phyloP scores from a whole-genome alignment of 2,329 filamentous ascomycete species.

The Sporothrix euskadiensis region DNA sequence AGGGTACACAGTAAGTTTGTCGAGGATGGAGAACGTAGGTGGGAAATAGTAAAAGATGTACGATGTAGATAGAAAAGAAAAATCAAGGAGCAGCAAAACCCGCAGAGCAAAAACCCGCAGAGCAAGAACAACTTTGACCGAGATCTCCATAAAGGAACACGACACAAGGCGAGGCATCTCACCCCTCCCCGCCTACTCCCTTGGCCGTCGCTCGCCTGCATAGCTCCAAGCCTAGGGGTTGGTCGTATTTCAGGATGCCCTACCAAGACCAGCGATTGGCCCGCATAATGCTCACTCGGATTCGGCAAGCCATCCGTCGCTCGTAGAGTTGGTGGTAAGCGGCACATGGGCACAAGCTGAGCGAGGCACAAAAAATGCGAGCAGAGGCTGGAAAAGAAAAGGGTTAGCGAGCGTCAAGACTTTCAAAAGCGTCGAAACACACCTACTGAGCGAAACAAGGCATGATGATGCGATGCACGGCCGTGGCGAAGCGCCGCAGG shows the following conservation, averaged over 20 bases:
- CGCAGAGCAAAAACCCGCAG: background rate
- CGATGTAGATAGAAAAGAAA: background rate
- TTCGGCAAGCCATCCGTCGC: background rate
- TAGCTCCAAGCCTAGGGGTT: conserved; percentile 13
- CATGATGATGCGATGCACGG: conserved; percentile 13
- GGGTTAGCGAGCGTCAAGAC: background rate
- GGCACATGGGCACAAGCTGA: background rate
- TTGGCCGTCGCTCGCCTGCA: background rate
- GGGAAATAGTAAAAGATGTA: background rate
- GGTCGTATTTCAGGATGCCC: background rate
- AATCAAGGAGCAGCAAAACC: background rate
- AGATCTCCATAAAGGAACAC: background rate
- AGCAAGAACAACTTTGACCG: background rate
- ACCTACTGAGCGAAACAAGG: background rate
- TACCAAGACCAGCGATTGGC: conserved; percentile 5
- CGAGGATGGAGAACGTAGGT: background rate
- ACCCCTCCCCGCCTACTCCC: background rate
- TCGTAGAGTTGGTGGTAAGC: background rate
- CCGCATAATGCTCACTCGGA: background rate
- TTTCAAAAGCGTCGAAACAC: background rate
- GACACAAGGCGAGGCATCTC: background rate
- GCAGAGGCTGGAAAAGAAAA: background rate
- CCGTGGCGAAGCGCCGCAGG: conserved; percentile 9
- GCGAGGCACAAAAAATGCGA: background rate
- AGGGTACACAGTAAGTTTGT: background rate